A percentile compares a stretch with the other conserved stretches of the same genome.
phyloP scores from a whole-genome alignment of 192 early-diverging fungal species.

The Funneliformis geosporum region DNA sequence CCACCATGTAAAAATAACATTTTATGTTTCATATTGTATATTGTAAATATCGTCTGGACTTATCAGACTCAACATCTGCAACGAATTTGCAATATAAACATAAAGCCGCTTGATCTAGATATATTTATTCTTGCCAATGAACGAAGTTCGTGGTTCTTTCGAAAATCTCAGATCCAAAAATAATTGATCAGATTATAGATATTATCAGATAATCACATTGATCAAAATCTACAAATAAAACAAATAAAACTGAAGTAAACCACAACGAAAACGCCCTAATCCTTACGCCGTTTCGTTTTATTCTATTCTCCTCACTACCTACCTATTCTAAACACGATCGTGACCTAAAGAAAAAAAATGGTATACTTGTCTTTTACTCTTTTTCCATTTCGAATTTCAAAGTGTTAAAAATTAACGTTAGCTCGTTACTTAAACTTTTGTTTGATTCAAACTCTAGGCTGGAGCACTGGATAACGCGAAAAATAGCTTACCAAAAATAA shows the following conservation, averaged over 20 bases:
- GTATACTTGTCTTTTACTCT: too few relatives aligned
- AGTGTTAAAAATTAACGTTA: background rate
- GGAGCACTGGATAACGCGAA: constrained; percentile 90
- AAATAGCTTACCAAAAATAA: constrained; percentile 78
- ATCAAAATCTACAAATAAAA: background rate
- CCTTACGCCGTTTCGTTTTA: background rate
- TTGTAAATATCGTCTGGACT: too few relatives aligned
- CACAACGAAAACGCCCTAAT: background rate
- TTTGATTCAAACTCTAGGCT: constrained; percentile 54
- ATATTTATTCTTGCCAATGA: background rate
- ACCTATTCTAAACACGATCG: too few relatives aligned
- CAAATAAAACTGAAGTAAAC: background rate
- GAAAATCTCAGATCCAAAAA: background rate
- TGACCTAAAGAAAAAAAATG: too few relatives aligned
- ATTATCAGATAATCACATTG: background rate
- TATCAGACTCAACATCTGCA: too few relatives aligned
- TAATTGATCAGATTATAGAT: background rate
- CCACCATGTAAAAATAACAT: too few relatives aligned
- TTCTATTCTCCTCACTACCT: too few relatives aligned
- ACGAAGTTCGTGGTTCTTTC: too few relatives aligned
- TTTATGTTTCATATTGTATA: too few relatives aligned
- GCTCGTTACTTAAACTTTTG: background rate
- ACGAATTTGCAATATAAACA: too few relatives aligned
- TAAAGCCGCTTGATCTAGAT: background rate
- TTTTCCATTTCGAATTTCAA: too few relatives aligned